A percentile compares a stretch with the other conserved stretches of the same genome.
Conservation (phyloP, 75 land plant species). For the Pinus taeda region DNA sequence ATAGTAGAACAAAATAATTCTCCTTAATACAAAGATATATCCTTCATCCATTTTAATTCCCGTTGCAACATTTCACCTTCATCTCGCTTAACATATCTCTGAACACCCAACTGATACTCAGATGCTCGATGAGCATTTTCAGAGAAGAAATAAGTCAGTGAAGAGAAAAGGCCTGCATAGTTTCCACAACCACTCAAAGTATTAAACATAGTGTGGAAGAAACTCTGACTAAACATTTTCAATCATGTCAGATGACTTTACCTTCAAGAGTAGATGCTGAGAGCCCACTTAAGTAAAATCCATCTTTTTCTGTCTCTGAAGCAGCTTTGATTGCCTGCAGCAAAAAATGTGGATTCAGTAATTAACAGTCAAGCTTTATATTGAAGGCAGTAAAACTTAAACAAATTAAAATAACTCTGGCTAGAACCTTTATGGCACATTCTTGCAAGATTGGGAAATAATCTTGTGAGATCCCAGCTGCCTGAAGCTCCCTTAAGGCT, state of each 20-base stretch:
- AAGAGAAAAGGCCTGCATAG: slow-evolving; percentile 71
- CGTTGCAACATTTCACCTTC: slow-evolving; percentile 32
- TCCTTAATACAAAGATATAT: background rate
- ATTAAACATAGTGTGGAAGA: background rate
- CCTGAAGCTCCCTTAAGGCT: slow-evolving; percentile 69
- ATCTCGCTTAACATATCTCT: slow-evolving; percentile 68
- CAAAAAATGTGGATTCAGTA: slow-evolving; percentile 1
- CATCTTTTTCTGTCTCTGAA: slow-evolving; percentile 62
- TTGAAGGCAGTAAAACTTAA: background rate
- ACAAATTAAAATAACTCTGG: background rate
- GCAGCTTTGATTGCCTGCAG: slow-evolving; percentile 79
- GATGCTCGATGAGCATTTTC: slow-evolving; percentile 44
- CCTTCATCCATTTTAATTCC: background rate
- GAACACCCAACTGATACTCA: slow-evolving; percentile 83
- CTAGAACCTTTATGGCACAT: slow-evolving; percentile 75
- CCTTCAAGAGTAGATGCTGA: slow-evolving; percentile 68
- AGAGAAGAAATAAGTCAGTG: slow-evolving; percentile 70
- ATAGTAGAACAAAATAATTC: background rate
- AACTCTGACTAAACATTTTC: background rate
- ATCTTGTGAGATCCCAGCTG: slow-evolving; percentile 69
- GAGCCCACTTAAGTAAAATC: slow-evolving; percentile 66
- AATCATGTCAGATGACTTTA: slow-evolving; percentile 9
- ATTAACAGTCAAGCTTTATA: slow-evolving; percentile 6
- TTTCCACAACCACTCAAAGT: background rate
- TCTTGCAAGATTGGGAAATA: slow-evolving; percentile 58